Base-by-base conservation (phyloP, 164 flowering plant species). In the Stephania cephalantha region DNA sequence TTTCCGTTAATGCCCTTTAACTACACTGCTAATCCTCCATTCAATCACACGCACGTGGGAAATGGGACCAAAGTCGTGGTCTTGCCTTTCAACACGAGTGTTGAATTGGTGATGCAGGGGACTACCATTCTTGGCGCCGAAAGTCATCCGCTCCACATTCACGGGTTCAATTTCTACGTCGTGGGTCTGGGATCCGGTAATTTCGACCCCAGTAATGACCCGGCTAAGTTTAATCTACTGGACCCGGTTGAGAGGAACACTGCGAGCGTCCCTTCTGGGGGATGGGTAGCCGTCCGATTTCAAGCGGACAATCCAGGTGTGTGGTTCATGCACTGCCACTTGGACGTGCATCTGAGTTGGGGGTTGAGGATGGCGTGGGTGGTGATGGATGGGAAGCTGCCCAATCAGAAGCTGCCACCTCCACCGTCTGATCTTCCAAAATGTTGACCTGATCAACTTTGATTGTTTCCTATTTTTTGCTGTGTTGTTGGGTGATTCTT, bases 331-430 rank as follows among this genome's bases (percentile, higher is more conserved):
- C 76, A 74, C 29, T 74, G 76, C 71, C 76, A 74, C 70, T n/a
- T 69, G 12, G 77, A 75, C 35, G 52, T 75, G 30, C 77, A 75
- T 30, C 69, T 69, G 22, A 52, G 48, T 30, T 75, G 77, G 77
- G 77, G 77, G 9, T n/a, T 75, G 52, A 75, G 64, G 77, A 75
- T 75, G 77, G 77, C 72, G 25, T 75, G 77, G 77, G 15, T 75
- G n/a, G 77, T 75, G 35, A 7, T 75, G 77, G 77, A 75, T 69
- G 77, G 77, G 4, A 22, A 50, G 25, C 67, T 68, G 25, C 77
- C 77, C 5, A 52, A 75, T 44, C 77, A 75, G 35, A 75, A 75
- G 46, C 53, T 75, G 31, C 77, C 68, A 9, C 72, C 72, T 75
- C 77, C 77, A n/a, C 77, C 72, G 7, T 55, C 66, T 13, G 77